Evolutionary conservation across 2,329 filamentous ascomycete species (phyloP), one percentile per base, ranked within the genome.

Genomic region (Hyphodiscus sp.): DNA sequence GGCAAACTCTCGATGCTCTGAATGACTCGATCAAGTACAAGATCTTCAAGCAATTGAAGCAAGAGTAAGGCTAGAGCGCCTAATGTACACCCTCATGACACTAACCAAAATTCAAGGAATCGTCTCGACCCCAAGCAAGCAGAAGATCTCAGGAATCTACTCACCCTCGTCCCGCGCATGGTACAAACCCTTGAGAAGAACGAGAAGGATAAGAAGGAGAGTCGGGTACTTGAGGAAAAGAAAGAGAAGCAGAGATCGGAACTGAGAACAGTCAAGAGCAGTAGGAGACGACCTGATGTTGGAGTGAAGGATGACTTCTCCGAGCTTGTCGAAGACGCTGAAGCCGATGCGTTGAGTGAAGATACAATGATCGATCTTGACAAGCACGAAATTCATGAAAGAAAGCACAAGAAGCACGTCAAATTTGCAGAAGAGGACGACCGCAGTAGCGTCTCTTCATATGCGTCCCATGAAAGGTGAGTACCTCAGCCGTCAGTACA

Each of bases 1-100:
- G 55, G 41, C 54, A 59, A 46, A 50, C 43, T 2, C 50, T 59
- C 18, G 18, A 55, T 48, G 52, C 50, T 23, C 20, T 55, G 10
- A 53, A 57, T 20, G 54, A 57, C 50, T 47, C 56, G 42, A 43
- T 59, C 52, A 59, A 57, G 46, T 59, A 55, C 30, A 55, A 45
- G 20, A 48, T 54, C 11, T 42, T 59, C 33, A 59, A 59, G 42
- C 20, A 26, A 13, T 15, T 59, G 29, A 50, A 48, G 30, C 30
- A 57, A 18, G 53, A 53, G 57, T 59, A 48, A 43, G 50, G 43
- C 19, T 19, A 15, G 16, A 15, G 16, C 33, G 11, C 33, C 13
- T 38, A 4, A n/a, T 15, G 11, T 10, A 38, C 11, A 38, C 13
- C 11, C 2, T 15, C 2, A 10, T 13, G 15, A 41, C n/a, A 23